Percentiles rank a stretch among this genome's conserved stretches.
Evolutionary conservation across 208 protist species (phyloP).

Genomic region (Novymonas esmeraldas): DNA sequence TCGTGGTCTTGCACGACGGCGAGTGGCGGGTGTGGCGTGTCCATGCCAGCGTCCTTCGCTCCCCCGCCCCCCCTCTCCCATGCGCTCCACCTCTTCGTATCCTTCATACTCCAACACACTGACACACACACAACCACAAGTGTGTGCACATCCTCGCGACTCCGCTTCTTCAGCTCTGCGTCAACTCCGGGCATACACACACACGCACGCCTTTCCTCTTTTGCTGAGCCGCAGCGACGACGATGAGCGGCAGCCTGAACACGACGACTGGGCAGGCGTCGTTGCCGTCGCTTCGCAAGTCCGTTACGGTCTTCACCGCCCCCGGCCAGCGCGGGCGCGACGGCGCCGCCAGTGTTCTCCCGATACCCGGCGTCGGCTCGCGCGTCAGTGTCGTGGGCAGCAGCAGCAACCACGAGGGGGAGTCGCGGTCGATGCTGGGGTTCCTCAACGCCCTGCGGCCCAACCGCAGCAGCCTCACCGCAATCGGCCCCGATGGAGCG

Average conservation of each 20-base stretch:
- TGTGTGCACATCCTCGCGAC: no score
- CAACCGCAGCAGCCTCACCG: background rate
- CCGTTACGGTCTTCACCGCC: background rate
- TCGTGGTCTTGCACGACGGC: no score
- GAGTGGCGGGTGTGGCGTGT: background rate
- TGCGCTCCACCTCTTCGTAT: no score
- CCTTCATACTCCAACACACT: no score
- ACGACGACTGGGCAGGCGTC: background rate
- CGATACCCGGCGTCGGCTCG: background rate
- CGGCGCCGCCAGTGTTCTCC: background rate
- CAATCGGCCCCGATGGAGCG: background rate
- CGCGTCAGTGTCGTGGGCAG: background rate
- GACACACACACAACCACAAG: no score
- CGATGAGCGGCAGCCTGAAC: constrained; percentile 7
- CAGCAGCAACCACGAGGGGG: background rate
- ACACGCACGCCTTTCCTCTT: background rate
- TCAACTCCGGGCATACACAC: background rate
- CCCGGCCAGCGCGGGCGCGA: background rate
- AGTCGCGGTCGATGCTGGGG: background rate
- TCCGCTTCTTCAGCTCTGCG: no score
- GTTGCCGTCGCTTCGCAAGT: constrained; percentile 17
- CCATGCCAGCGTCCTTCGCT: no score
- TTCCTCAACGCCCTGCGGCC: background rate
- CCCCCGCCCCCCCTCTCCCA: no score
- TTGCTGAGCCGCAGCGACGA: background rate